phyloP scores from a whole-genome alignment of 306 rosid genomes.

The Cercis canadensis region DNA sequence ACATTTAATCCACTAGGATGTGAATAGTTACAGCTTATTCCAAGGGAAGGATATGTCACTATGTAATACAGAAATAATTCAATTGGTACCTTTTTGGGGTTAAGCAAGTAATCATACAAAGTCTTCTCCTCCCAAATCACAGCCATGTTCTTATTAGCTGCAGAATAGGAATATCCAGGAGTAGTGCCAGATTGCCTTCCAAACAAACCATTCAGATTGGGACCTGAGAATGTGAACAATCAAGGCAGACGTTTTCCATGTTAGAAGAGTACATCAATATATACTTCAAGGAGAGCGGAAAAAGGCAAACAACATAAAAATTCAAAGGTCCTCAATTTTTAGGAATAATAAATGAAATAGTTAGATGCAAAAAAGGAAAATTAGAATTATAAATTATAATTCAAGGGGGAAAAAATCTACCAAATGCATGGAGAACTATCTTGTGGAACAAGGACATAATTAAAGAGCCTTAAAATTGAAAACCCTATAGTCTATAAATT shows the following conservation, averaged over 20 bases:
- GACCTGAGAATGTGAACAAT: constrained; percentile 57
- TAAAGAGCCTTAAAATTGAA: not conserved
- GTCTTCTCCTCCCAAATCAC: constrained; percentile 92
- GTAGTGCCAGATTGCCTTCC: constrained; percentile 99
- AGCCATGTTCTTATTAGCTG: constrained; percentile 96
- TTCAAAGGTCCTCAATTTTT: not conserved
- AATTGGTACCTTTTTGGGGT: constrained; percentile 80
- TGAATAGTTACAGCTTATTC: not conserved
- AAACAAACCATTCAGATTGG: constrained; percentile 83
- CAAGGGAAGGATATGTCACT: not conserved
- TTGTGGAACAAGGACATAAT: not conserved
- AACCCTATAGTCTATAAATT: not conserved
- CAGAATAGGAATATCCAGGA: constrained; percentile 81
- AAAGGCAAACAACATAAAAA: not conserved
- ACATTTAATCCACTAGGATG: not conserved
- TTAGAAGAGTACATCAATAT: not conserved
- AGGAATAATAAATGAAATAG: not conserved
- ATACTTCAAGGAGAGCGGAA: not conserved
- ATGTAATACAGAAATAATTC: constrained; percentile 8
- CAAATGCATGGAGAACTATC: not conserved
- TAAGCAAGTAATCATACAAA: constrained; percentile 83
- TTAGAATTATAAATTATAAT: not conserved
- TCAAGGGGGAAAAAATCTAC: not conserved
- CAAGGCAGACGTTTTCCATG: not conserved
- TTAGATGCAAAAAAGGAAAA: not conserved